Evolutionary conservation across 1,284 basidiomycete genomes (phyloP), one percentile per base, ranked within the genome.

Genomic region (Trichosporon sp.): DNA sequence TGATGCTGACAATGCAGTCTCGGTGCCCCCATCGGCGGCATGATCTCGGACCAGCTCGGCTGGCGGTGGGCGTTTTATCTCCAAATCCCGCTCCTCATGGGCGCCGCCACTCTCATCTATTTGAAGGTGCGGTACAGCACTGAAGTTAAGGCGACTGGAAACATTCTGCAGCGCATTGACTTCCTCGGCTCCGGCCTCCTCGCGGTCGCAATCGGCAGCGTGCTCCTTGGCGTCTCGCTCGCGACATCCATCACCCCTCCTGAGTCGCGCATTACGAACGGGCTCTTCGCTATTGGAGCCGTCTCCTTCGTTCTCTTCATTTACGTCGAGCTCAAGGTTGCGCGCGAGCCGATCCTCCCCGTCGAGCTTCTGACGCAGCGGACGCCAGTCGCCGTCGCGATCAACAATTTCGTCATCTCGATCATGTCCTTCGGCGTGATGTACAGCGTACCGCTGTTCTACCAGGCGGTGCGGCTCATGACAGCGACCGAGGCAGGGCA

Each of bases 1-100:
- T n/a, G 65, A 53, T 70, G 69, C 66, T 64, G 34, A 60, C 51
- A 9, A 0, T 90, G 18, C 64, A 91, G 90, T 47, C 84, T 94
- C n/a, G 93, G 93, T 62, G 93, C 92, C 23, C 93, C 93, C n/a
- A 74, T 95, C 8, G 93, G 93, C 51, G 93, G 93, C 29, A 91
- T 90, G 88, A 86, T 93, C 74, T 90, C 91, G 76, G 93, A 95
- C 80, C 85, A 77, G 21, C 88, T 92, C 75, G 92, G 92, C 77
- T 95, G 93, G 93, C 70, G 81, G 62, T 75, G 74, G 72, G 79
- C 82, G 3, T 83, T 92, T 83, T 86, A 88, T 67, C 85, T 90
- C 76, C 79, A 93, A 90, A 86, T 91, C 72, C 92, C 92, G 23
- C 80, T 94, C 66, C 84, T 95, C 63, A 74, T 89, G 44, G 84